Percentiles rank a stretch among this genome's conserved stretches.
phyloP scores from a whole-genome alignment of 2,329 filamentous ascomycete species.

The Neocatenulostroma microsporum region DNA sequence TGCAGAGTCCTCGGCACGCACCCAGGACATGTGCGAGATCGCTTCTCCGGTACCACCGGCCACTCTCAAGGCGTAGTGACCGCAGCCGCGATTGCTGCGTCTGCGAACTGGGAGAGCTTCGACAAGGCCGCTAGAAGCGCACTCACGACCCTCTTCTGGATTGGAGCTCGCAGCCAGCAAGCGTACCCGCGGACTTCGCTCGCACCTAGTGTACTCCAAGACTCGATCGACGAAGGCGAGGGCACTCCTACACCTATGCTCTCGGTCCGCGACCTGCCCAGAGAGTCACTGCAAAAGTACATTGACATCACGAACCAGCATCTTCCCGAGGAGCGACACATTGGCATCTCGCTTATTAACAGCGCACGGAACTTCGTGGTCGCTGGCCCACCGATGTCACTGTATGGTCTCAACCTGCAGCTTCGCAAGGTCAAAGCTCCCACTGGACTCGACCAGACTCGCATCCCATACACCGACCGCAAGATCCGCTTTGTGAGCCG shows the following conservation, averaged over 20 bases:
- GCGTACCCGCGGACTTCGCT: conserved; percentile 93
- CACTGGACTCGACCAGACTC: conserved; percentile 92
- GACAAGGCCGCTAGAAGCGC: conserved; percentile 70
- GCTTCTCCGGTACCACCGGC: conserved; percentile 79
- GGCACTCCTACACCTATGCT: conserved; percentile 96
- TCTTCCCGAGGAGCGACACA: conserved; percentile 83
- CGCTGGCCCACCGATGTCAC: conserved; percentile 87
- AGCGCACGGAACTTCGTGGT: conserved; percentile 96
- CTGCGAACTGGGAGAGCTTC: conserved; percentile 89
- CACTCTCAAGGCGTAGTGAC: conserved; percentile 96
- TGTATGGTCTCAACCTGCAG: conserved; percentile 92
- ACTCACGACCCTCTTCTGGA: conserved; percentile 95
- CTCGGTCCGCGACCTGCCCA: conserved; percentile 87
- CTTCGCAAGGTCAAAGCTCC: conserved; percentile 95
- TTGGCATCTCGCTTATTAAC: conserved; percentile 91
- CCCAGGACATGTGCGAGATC: conserved; percentile 76
- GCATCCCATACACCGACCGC: conserved; percentile 87
- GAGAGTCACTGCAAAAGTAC: conserved; percentile 85
- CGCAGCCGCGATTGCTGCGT: conserved; percentile 80
- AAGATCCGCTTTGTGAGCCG: conserved; percentile 95
- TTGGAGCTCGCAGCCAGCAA: conserved; percentile 92
- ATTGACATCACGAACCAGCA: conserved; percentile 97
- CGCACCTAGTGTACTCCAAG: conserved; percentile 80
- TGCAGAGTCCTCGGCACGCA: conserved; percentile 85
- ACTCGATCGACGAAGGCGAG: conserved; percentile 89